Conservation (phyloP, 1,284 basidiomycete genomes). For the Wallemia mellicola region DNA sequence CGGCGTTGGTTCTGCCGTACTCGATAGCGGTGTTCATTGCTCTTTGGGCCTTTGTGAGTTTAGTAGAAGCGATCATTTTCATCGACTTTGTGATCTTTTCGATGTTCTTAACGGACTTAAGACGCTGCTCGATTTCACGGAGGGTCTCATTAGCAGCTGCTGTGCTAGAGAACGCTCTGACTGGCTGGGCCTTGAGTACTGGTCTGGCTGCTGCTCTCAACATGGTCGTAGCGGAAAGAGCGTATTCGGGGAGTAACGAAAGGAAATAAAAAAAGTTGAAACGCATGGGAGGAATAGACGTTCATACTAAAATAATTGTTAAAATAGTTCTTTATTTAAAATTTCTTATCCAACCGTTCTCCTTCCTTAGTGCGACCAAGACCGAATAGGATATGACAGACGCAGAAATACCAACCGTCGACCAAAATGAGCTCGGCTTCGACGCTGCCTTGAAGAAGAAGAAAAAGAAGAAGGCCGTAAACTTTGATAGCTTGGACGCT, state of each 20-base stretch:
- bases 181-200: slow-evolving; percentile 21
- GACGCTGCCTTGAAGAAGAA: slow-evolving; percentile 47
- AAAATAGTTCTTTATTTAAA: no score
- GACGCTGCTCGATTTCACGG: slow-evolving; percentile 79
- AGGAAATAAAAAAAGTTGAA: background rate
- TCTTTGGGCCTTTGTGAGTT: slow-evolving; percentile 76
- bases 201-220: slow-evolving; percentile 20
- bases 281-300: no score
- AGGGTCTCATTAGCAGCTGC: slow-evolving; percentile 50
- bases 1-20: slow-evolving; percentile 77
- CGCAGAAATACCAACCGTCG: slow-evolving; percentile 3
- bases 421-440: slow-evolving; percentile 36
- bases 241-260: no score
- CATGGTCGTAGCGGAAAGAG: slow-evolving; percentile 2
- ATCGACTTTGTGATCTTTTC: slow-evolving; percentile 37
- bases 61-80: slow-evolving; percentile 98
- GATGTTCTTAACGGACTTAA: slow-evolving; percentile 74
- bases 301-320: no score
- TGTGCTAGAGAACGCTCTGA: slow-evolving; percentile 20
- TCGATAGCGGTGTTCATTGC: slow-evolving; percentile 81
- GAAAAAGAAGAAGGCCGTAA: slow-evolving; percentile 54
- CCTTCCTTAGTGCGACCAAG: slow-evolving; percentile 1
- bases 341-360: background rate
- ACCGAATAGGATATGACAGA: background rate
- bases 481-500: slow-evolving; percentile 27